Conservation (phyloP, 2,329 filamentous ascomycete species). For the Penicillium sp. region DNA sequence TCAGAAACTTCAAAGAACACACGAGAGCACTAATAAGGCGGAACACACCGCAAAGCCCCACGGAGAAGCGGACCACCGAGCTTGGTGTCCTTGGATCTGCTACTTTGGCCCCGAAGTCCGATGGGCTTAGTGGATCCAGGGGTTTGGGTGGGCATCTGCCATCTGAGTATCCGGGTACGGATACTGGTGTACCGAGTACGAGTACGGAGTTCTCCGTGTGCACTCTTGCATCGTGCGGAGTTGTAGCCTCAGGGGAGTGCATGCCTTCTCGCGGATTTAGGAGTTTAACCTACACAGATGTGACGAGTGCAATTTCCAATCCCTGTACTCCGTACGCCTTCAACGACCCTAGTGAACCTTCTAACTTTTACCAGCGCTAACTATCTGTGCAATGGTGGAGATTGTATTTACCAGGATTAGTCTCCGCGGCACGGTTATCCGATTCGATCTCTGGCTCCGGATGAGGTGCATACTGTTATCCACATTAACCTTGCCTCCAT, state of each 20-base stretch:
- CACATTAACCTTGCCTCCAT: no score
- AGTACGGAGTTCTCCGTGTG: no score
- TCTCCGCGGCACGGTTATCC: neutral
- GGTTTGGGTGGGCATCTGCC: constrained; percentile 1
- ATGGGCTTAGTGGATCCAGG: no score
- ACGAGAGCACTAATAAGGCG: neutral
- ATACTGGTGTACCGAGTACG: no score
- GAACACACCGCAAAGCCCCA: neutral
- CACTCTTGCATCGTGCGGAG: no score
- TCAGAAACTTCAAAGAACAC: neutral
- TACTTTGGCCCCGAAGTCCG: no score
- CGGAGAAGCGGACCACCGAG: no score
- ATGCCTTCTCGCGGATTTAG: constrained; percentile 7
- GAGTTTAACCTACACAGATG: neutral
- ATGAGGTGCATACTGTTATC: neutral
- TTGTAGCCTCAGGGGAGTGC: neutral
- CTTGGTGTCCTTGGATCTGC: no score
- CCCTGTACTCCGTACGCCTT: constrained; percentile 4
- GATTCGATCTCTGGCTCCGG: neutral
- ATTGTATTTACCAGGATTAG: neutral
- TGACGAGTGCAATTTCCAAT: constrained; percentile 16
- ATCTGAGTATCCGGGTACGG: no score
- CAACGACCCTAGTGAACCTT: constrained; percentile 7
- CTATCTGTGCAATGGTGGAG: constrained; percentile 1
- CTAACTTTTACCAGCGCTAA: neutral